Base-by-base conservation (phyloP, 139 green algal genomes). In the Coccomyxa sp. region DNA sequence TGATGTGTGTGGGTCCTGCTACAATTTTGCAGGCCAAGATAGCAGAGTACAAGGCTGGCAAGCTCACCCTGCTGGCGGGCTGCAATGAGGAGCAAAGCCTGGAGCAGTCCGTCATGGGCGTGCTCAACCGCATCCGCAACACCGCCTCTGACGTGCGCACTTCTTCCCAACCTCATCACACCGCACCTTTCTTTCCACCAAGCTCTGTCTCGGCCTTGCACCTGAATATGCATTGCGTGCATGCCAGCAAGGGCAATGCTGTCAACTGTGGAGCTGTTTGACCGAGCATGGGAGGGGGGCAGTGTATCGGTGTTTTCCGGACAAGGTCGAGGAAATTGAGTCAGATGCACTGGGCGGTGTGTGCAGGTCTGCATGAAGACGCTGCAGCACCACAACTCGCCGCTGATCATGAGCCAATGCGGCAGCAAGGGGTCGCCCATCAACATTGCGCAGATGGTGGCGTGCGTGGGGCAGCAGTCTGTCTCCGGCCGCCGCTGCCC, bases 391-490 rank as follows among this genome's bases (percentile, higher is more conserved):
- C 88, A 95, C 89, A 99, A 99, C 92, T 88, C 85, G 17, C 93
- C 96, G 0, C 92, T 99, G 59, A 98, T 98, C 88, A 99, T 99
- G 97, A 94, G 90, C 76, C 94, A 97, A 89, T 98, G 95, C 83
- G 97, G 97, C 23, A 93, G 87, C 85, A 99, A 99, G 89, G 97
- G 97, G 38, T 96, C 90, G 0, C 92, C 97, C 77, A 98, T 99
- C 91, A 99, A 99, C 92, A 99, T 99, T 81, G 93, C 93, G 57
- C 96, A 98, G 91, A 99, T 99, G 96, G 93, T 99, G 58, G 96
- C 96, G 1, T 98, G 95, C 85, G 97, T 99, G 81, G 97, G 97
- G 0, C 97, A 99, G 92, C 96, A 99, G 91, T 76, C 58, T 10
- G 97, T 99, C 80, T 88, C 92, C n/a, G 97, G 97, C 67, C 93